These are phyloP conservation scores for Malus asiatica DNA, from an alignment of 306 rosid species.

Conservation along the genomic window DNA sequence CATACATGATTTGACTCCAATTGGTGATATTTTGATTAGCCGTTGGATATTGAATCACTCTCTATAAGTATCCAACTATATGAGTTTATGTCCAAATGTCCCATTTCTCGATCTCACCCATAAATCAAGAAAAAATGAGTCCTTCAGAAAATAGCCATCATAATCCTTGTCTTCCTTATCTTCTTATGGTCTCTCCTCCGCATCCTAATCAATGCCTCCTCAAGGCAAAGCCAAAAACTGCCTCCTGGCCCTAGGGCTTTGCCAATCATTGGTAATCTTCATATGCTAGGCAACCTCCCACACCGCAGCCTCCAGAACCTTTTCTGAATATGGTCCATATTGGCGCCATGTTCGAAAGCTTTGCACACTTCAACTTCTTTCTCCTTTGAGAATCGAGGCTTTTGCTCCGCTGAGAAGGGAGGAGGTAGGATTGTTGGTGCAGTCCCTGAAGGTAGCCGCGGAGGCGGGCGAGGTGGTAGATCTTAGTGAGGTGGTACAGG, in stretches of 20 bases:
- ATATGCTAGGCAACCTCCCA: conserved; percentile 2
- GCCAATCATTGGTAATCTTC: not conserved
- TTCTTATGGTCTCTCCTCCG: not conserved
- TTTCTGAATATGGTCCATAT: not conserved
- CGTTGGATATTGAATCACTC: too few relatives aligned
- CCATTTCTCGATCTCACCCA: too few relatives aligned
- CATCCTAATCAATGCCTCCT: not conserved
- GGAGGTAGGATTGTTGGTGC: not conserved
- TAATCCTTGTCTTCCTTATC: not conserved
- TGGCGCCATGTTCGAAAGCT: conserved; percentile 35
- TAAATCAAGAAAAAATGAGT: not conserved
- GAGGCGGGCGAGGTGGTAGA: conserved; percentile 18
- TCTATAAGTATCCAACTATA: too few relatives aligned
- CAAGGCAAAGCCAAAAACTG: not conserved
- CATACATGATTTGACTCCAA: too few relatives aligned
- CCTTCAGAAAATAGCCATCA: not conserved
- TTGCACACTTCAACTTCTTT: conserved; percentile 16
- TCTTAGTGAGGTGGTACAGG: not conserved
- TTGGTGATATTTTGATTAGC: too few relatives aligned
- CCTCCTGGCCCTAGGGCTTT: conserved; percentile 2
- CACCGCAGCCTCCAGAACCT: conserved; percentile 19
- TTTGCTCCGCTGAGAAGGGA: not conserved
- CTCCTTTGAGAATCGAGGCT: not conserved
- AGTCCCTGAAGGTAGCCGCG: not conserved
- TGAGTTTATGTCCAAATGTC: too few relatives aligned